Evolutionary conservation across 192 early-diverging fungal genomes (phyloP).

Genomic region (Backusella mclennaniae): DNA sequence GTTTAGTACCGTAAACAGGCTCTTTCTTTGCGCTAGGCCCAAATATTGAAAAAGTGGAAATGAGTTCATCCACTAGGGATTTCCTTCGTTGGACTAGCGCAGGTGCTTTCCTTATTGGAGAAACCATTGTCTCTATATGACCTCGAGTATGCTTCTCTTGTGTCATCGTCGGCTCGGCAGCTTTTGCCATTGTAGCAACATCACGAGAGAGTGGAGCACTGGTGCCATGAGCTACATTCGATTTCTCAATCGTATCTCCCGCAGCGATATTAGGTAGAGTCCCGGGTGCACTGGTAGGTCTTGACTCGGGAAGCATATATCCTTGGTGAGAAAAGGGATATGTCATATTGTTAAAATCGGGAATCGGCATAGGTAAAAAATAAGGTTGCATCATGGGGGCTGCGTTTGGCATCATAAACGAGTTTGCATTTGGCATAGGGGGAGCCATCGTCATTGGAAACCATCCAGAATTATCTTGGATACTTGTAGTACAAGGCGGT

Average conservation of each 20-base stretch:
- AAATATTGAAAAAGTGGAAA: not conserved
- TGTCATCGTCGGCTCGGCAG: not conserved
- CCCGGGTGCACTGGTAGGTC: not conserved
- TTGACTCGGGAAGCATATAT: not conserved
- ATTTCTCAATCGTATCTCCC: not conserved
- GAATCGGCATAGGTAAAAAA: not conserved
- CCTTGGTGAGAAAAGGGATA: not conserved
- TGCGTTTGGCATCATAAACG: not conserved
- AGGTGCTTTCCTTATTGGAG: not conserved
- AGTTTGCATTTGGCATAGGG: not conserved
- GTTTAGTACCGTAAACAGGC: not conserved
- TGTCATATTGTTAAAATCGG: not conserved
- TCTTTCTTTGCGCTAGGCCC: not conserved
- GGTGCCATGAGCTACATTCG: not conserved
- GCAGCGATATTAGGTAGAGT: not conserved
- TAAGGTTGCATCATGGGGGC: constrained; percentile 8
- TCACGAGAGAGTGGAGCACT: not conserved
- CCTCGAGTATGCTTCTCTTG: not conserved
- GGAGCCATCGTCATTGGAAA: not conserved
- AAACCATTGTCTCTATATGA: not conserved
- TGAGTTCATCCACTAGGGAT: not conserved
- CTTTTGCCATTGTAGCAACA: not conserved
- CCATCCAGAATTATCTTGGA: not conserved
- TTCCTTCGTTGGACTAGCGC: not conserved
- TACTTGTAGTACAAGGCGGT: not conserved